Evolutionary conservation across 306 rosid species (phyloP), one percentile per base, ranked within the genome.

Genomic region (Cucumis cinereus): DNA sequence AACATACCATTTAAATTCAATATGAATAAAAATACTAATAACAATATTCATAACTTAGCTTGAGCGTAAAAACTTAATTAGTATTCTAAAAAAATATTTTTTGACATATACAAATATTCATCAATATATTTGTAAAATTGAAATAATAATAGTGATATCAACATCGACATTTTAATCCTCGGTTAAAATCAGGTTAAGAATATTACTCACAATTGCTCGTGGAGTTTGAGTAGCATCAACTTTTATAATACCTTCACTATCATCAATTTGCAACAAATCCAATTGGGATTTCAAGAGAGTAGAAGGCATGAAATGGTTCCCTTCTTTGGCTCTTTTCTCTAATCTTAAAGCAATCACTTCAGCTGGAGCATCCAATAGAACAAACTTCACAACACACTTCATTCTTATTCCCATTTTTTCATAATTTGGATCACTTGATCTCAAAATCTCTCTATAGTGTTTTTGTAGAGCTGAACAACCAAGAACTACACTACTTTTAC

Each of bases 241-340:
- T 36, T 52, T 7, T 6, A 73, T 9, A 73, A 73, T 73, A 12
- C 26, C 61, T 73, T 73, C 76, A 72, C 45, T 49, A 73, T 50
- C 77, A 8, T 73, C 61, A 24, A 73, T 54, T 5, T 73, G 45
- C 22, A 73, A n/a, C 77, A 73, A 52, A 47, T 73, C 61, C n/a
- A 73, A 8, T 52, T 73, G 77, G 38, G 77, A 73, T 33, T 73
- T 24, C 54, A 67, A 41, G 81, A 93, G 97, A 45, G 90, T 83
- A 20, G 96, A 78, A 10, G 98, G 84, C 98, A 93, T 93, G 52
- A 88, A 93, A 85, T 93, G 98, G 66, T 63, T 85, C 33, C 98
- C 96, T 84, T 93, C 89, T 62, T 83, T 84, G 26, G 83, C 90
- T 84, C 98, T 85, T 69, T 81, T 75, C 69, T 68, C 86, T 8